phyloP scores from a whole-genome alignment of 768 basidiomycete genomes.

The Lentinus brumalis region DNA sequence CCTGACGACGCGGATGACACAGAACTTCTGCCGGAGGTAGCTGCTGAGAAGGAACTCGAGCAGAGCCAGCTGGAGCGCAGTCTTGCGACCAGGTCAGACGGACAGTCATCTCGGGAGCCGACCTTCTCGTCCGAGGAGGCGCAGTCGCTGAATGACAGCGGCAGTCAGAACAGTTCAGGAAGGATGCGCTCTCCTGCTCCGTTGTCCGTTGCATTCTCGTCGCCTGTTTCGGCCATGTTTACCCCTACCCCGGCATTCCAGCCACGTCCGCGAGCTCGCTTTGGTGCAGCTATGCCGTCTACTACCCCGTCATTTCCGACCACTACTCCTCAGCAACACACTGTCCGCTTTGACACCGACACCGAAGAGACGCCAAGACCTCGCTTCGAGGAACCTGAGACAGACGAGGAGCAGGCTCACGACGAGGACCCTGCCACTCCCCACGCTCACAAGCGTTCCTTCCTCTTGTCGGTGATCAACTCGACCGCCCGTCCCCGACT shows the following conservation, averaged over 20 bases:
- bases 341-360: slow-evolving; percentile 10
- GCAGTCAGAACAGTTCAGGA: neutral
- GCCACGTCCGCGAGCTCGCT: slow-evolving; percentile 62
- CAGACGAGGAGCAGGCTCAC: slow-evolving; percentile 23
- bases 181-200: slow-evolving; percentile 36
- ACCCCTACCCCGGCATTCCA: slow-evolving; percentile 74
- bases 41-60: neutral
- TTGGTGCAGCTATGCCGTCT: slow-evolving; percentile 46
- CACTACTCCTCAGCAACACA: slow-evolving; percentile 17
- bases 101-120: slow-evolving; percentile 44
- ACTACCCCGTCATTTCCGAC: slow-evolving; percentile 32
- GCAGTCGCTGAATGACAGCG: slow-evolving; percentile 13
- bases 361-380: neutral
- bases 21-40: slow-evolving; percentile 14
- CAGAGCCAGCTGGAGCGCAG: neutral
- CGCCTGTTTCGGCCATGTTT: slow-evolving; percentile 59
- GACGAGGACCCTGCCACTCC: slow-evolving; percentile 62
- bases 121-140: slow-evolving; percentile 73
- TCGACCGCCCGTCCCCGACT: slow-evolving; percentile 78
- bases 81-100: neutral
- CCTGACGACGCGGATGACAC: slow-evolving; percentile 6
- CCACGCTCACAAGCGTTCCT: slow-evolving; percentile 72
- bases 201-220: slow-evolving; percentile 49
- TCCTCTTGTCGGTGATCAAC: slow-evolving; percentile 82
- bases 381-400: slow-evolving; percentile 1